Evolutionary conservation across 495 filamentous ascomycete species (phyloP).

Genomic region (Penicillium canescens): DNA sequence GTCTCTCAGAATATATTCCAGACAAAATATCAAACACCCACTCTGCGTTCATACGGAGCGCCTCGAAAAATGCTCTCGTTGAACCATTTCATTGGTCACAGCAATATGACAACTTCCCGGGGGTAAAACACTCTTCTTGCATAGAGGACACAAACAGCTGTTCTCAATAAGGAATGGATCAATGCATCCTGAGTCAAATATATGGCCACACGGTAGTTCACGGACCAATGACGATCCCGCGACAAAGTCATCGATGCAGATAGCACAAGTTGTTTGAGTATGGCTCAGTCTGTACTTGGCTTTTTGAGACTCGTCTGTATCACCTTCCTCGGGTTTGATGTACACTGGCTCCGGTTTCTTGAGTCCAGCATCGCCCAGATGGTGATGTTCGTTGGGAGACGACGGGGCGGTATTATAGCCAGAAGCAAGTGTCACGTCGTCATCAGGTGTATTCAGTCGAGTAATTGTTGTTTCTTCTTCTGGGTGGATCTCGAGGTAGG

Average conservation of each 20-base stretch:
- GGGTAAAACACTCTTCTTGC: slow-evolving; percentile 72
- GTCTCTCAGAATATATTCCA: background rate
- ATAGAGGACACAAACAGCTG: slow-evolving; percentile 83
- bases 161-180: slow-evolving; percentile 70
- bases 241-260: slow-evolving; percentile 82
- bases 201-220: slow-evolving; percentile 84
- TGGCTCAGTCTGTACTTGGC: slow-evolving; percentile 26
- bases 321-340: slow-evolving; percentile 6
- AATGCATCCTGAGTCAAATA: slow-evolving; percentile 89
- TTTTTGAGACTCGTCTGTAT: background rate
- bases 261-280: slow-evolving; percentile 66
- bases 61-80: slow-evolving; percentile 57
- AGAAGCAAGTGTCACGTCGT: slow-evolving; percentile 9
- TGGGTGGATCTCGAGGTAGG: slow-evolving; percentile 55
- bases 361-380: slow-evolving; percentile 5
- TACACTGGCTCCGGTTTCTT: slow-evolving; percentile 19
- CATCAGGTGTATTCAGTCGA: slow-evolving; percentile 8
- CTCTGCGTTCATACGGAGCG: background rate
- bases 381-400: background rate
- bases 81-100: slow-evolving; percentile 83
- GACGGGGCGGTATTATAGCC: slow-evolving; percentile 3
- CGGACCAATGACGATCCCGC: slow-evolving; percentile 68
- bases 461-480: slow-evolving; percentile 11
- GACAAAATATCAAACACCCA: background rate
- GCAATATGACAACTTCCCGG: slow-evolving; percentile 64